These are phyloP conservation scores for Xylaria sp. DNA, from an alignment of 2,329 filamentous ascomycete species.

Conservation along the genomic window DNA sequence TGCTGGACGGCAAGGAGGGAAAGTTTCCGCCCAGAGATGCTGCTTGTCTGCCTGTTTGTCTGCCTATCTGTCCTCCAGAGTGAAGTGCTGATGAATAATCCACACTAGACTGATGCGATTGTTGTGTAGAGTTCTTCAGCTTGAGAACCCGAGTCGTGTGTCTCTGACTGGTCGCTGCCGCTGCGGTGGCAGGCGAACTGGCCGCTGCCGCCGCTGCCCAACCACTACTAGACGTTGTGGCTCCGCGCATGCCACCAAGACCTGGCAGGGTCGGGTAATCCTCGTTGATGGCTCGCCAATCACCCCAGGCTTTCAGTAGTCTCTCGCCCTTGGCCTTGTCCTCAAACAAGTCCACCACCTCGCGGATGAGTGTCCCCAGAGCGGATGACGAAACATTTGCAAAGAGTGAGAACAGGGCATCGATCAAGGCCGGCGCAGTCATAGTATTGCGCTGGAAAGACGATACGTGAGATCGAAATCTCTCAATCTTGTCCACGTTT, in stretches of 20 bases:
- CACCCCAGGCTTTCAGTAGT: slow-evolving; percentile 81
- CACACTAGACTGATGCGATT: slow-evolving; percentile 33
- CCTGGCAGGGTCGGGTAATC: slow-evolving; percentile 88
- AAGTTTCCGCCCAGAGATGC: slow-evolving; percentile 25
- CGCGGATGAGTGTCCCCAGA: slow-evolving; percentile 82
- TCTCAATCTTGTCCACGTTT: slow-evolving; percentile 64
- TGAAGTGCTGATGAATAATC: slow-evolving; percentile 21
- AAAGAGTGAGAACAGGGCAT: slow-evolving; percentile 82
- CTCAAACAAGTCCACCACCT: slow-evolving; percentile 90
- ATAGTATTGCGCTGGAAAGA: slow-evolving; percentile 66
- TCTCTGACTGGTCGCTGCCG: slow-evolving; percentile 40
- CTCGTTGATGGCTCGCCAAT: slow-evolving; percentile 93
- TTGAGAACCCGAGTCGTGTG: slow-evolving; percentile 52
- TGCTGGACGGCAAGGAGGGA: slow-evolving; percentile 28
- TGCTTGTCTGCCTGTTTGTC: slow-evolving; percentile 8
- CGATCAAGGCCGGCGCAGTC: slow-evolving; percentile 70
- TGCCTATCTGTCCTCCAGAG: slow-evolving; percentile 10
- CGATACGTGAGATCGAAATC: slow-evolving; percentile 77
- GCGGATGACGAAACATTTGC: slow-evolving; percentile 70
- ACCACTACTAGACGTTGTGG: slow-evolving; percentile 49
- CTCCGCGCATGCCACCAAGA: slow-evolving; percentile 61
- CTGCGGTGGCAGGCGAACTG: slow-evolving; percentile 35
- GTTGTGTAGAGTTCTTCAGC: slow-evolving; percentile 50
- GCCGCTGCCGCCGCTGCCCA: slow-evolving; percentile 55
- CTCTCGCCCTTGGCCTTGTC: slow-evolving; percentile 66